These are phyloP conservation scores for Pyrenochaeta sp. DNA, from an alignment of 2,329 filamentous ascomycete species.

Conservation along the genomic window DNA sequence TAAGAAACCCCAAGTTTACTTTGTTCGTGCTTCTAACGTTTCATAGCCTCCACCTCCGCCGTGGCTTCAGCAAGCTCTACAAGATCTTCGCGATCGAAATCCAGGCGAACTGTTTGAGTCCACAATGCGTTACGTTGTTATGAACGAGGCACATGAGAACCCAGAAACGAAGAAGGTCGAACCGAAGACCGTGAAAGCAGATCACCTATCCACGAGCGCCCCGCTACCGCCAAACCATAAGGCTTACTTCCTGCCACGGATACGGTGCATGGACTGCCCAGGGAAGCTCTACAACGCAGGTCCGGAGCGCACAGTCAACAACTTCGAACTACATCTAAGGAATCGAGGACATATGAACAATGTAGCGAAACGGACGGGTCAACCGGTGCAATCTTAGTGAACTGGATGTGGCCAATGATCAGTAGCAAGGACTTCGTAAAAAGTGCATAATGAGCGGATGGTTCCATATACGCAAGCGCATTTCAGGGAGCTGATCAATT, in stretches of 20 bases:
- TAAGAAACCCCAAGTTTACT: constrained; percentile 56
- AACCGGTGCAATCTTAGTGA: constrained; percentile 11
- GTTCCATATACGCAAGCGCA: constrained; percentile 21
- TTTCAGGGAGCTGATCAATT: constrained; percentile 13
- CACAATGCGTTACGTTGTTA: constrained; percentile 87
- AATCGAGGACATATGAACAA: constrained; percentile 73
- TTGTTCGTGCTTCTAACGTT: constrained; percentile 22
- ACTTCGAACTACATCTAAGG: constrained; percentile 92
- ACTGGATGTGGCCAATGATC: neutral
- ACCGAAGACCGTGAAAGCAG: constrained; percentile 61
- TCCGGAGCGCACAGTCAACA: constrained; percentile 82
- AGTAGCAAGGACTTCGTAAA: constrained; percentile 8
- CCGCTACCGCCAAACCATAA: constrained; percentile 70
- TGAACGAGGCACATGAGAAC: constrained; percentile 64
- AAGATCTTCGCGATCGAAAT: constrained; percentile 73
- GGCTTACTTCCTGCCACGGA: constrained; percentile 86
- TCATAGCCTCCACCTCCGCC: constrained; percentile 80
- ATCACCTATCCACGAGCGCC: constrained; percentile 56
- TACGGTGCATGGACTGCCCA: constrained; percentile 90
- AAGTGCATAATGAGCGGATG: constrained; percentile 8
- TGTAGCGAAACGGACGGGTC: constrained; percentile 45
- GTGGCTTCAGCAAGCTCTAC: constrained; percentile 82
- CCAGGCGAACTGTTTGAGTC: constrained; percentile 86
- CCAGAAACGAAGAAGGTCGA: constrained; percentile 64
- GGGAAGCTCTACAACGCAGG: constrained; percentile 94